Base-by-base conservation (phyloP, 2,329 filamentous ascomycete species). In the Fusarium subglutinans region DNA sequence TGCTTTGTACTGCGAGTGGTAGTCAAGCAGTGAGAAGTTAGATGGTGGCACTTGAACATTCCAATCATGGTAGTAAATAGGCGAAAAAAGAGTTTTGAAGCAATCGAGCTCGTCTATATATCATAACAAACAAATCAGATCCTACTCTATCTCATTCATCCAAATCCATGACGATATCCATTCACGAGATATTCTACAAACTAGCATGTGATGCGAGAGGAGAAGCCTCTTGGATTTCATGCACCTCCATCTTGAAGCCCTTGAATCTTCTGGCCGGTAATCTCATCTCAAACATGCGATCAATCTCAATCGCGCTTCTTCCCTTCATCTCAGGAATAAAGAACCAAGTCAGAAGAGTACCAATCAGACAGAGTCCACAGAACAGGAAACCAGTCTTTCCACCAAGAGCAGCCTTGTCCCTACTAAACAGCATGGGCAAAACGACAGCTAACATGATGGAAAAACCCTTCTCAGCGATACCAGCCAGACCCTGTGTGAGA, bases 381-480 rank as follows among this genome's bases (percentile, higher is more conserved):
- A 84, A 86, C 8, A 85, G 76, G 54, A 86, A 86, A 0, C 79
- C 79, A 2, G 82, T 82, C 73, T 85, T 85, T 3, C 81, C 83
- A 13, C 82, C 81, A 0, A 86, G 77, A 22, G 84, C 82, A 0
- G 74, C 78, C 26, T 79, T 77, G 38, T 82, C 80, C 1, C 72
- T 69, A 30, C 79, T 80, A 38, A 77, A 82, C 0, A 81, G 68
- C 45, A 79, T 75, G 0, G 80, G 79, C 18, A 82, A 43, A 11
- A 77, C 59, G 6, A 80, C 67, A 2, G 67, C 64, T 22, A 78
- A 24, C 8, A 57, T 71, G 2, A 83, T 82, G 1, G 82, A 83
- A 0, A 81, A 78, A 0, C 82, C 75, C 9, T 84, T 83, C 6
- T 82, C 81, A 1, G 82, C 79, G 11, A 85, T 78, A 75, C 84